phyloP scores from a whole-genome alignment of 2,329 filamentous ascomycete genomes.

The Zymoseptoria passerinii region DNA sequence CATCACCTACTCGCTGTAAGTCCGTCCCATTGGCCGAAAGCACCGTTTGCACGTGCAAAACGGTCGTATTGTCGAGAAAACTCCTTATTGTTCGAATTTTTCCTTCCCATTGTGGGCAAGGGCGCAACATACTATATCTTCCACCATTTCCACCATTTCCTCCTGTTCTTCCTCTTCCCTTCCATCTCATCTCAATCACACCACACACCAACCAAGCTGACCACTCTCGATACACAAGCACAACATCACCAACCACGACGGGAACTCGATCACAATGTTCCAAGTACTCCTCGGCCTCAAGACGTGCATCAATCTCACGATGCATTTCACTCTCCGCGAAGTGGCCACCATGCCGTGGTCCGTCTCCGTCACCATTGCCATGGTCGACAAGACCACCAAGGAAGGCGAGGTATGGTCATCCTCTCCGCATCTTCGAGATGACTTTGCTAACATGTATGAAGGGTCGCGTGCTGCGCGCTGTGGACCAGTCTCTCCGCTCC shows the following conservation, averaged over 20 bases:
- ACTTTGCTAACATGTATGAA: not conserved
- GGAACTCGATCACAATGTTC: not conserved
- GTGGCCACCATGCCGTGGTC: not conserved
- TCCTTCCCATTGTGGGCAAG: not conserved
- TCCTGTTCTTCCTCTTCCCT: not conserved
- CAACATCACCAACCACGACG: not conserved
- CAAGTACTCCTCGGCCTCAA: conserved; percentile 1
- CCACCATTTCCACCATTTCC: not conserved
- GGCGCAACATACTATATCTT: not conserved
- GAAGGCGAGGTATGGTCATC: not conserved
- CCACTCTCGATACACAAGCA: not conserved
- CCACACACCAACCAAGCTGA: not conserved
- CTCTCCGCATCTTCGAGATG: not conserved
- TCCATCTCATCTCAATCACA: not conserved
- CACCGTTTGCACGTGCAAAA: not conserved
- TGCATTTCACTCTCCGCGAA: not conserved
- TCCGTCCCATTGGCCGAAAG: conserved; percentile 2
- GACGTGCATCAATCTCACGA: not conserved
- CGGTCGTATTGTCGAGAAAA: not conserved
- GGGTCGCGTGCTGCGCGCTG: not conserved
- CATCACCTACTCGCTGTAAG: conserved; percentile 4
- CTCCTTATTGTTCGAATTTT: not conserved
- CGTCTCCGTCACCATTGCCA: not conserved
- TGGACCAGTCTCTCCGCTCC: not conserved
- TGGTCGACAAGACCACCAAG: not conserved